Evolutionary conservation across 2,329 filamentous ascomycete species (phyloP).

Genomic region (Penicillium sp.): DNA sequence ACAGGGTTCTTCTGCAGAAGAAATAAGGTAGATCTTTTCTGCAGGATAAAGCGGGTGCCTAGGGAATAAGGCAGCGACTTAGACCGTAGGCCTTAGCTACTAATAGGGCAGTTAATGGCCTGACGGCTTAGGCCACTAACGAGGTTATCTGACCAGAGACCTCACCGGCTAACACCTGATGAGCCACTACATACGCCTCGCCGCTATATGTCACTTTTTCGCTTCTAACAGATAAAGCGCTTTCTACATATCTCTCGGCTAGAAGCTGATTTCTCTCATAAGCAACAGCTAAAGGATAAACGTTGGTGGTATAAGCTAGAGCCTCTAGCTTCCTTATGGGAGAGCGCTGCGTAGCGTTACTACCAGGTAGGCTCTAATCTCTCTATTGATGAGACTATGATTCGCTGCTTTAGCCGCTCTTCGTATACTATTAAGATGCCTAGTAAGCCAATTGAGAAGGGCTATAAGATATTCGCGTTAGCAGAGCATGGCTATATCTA

Average conservation of each 20-base stretch:
- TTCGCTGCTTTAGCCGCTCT: neutral
- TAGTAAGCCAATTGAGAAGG: neutral
- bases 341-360: neutral
- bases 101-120: too few relatives aligned
- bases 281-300: neutral
- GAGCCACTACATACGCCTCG: neutral
- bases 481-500: neutral
- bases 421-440: neutral
- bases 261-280: neutral
- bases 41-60: too few relatives aligned
- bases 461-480: neutral
- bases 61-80: too few relatives aligned
- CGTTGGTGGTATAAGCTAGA: neutral
- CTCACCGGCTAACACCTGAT: neutral
- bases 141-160: too few relatives aligned
- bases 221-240: neutral
- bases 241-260: neutral
- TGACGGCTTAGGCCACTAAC: too few relatives aligned
- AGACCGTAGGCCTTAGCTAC: too few relatives aligned
- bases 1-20: too few relatives aligned
- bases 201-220: neutral
- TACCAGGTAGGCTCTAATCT: neutral
- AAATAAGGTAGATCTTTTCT: too few relatives aligned
- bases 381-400: neutral
- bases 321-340: neutral